These are phyloP conservation scores for Globisporangium solare DNA, from an alignment of 352 stramenopile species.

Conservation along the genomic window DNA sequence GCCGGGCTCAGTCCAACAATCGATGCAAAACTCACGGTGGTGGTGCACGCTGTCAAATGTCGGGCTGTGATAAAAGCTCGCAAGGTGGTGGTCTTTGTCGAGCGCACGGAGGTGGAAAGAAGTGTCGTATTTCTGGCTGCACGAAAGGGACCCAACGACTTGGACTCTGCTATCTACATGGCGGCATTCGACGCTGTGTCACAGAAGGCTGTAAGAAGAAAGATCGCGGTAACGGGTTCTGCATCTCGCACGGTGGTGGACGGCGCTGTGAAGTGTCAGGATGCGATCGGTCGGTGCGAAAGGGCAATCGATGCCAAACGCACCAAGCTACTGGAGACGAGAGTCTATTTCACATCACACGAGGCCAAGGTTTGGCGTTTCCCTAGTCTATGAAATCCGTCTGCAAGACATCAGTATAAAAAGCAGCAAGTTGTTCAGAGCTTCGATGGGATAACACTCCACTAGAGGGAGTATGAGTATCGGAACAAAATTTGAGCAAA, in stretches of 20 bases:
- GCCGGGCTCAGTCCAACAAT: constrained; percentile 73
- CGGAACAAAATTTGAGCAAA: no score
- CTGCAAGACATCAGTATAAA: no score
- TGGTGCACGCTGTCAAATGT: constrained; percentile 64
- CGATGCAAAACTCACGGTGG: constrained; percentile 80
- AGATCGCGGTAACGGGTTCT: constrained; percentile 77
- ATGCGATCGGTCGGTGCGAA: constrained; percentile 65
- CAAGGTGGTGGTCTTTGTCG: constrained; percentile 67
- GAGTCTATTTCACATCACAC: constrained; percentile 39
- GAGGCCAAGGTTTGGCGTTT: constrained; percentile 19
- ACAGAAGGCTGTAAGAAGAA: constrained; percentile 77
- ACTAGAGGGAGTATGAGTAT: no score
- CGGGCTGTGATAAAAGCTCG: constrained; percentile 70
- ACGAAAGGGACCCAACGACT: constrained; percentile 75
- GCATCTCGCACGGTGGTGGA: constrained; percentile 74
- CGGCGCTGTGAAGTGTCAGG: constrained; percentile 51
- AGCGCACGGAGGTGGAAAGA: constrained; percentile 65
- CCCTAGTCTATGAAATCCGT: neutral
- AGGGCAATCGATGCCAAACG: constrained; percentile 72
- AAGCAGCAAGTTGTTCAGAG: no score
- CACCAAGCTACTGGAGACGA: constrained; percentile 37
- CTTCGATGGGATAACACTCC: no score
- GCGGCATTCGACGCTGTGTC: constrained; percentile 69
- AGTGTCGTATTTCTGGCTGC: constrained; percentile 60
- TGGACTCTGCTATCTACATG: constrained; percentile 77